Percentiles rank a stretch among this genome's conserved stretches.
phyloP scores from a whole-genome alignment of 345 rosid species.

The Kandelia obovata region DNA sequence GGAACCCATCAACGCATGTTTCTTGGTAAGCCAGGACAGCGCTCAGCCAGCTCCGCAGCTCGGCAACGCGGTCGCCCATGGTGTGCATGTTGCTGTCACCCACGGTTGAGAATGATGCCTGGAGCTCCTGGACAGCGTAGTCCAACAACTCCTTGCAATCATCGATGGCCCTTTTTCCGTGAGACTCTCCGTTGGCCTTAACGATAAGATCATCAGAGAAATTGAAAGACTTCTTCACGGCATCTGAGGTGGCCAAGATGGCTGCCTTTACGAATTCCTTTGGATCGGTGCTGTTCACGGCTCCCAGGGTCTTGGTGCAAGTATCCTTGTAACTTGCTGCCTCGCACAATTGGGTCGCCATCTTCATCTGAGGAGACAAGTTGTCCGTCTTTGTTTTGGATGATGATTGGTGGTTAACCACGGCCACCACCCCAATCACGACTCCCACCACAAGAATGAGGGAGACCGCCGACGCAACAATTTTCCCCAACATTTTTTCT shows the following conservation, averaged over 20 bases:
- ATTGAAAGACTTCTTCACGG: conserved; percentile 8
- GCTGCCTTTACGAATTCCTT: conserved; percentile 14
- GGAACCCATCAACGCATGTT: conserved; percentile 16
- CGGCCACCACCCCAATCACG: conserved; percentile 16
- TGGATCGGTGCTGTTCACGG: conserved; percentile 15
- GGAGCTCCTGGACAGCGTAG: conserved; percentile 14
- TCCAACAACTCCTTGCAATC: conserved; percentile 15
- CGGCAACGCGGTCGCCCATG: neutral
- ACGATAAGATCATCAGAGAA: neutral
- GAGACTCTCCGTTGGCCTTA: neutral
- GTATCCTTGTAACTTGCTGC: conserved; percentile 9
- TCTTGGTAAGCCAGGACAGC: conserved; percentile 16
- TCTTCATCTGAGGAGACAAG: neutral
- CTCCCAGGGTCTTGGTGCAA: conserved; percentile 6
- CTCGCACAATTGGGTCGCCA: conserved; percentile 2
- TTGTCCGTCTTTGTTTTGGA: neutral
- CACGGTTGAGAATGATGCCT: neutral
- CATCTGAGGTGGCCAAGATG: conserved; percentile 1
- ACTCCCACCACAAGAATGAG: conserved; percentile 19
- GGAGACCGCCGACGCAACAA: conserved; percentile 12
- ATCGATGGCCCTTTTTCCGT: conserved; percentile 11
- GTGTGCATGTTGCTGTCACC: conserved; percentile 5
- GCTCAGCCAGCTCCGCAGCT: conserved; percentile 13
- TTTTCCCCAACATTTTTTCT: conserved; percentile 11
- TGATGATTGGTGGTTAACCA: conserved; percentile 4